Evolutionary conservation across 441 rosid species (phyloP).

Genomic region (Jatropha podagrica): DNA sequence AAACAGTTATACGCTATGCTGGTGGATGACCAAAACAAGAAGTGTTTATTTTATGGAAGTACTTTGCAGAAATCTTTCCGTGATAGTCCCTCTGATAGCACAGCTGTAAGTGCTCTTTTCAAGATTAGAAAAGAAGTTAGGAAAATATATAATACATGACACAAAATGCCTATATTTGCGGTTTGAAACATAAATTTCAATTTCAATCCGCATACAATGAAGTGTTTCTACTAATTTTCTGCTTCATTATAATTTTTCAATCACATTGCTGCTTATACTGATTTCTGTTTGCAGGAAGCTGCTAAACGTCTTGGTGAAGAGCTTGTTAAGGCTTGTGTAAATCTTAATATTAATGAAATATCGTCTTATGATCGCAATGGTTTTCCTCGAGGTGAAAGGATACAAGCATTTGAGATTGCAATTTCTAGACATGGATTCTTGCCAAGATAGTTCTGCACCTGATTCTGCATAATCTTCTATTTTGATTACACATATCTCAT

Average conservation of each 20-base stretch:
- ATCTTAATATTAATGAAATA: constrained; percentile 64
- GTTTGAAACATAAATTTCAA: background rate
- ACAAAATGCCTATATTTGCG: background rate
- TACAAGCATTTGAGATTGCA: constrained; percentile 76
- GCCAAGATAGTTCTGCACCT: constrained; percentile 39
- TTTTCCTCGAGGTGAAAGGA: constrained; percentile 61
- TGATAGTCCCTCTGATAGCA: constrained; percentile 49
- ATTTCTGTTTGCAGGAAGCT: constrained; percentile 53
- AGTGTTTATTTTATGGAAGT: constrained; percentile 72
- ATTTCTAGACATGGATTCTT: constrained; percentile 68
- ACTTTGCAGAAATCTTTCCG: constrained; percentile 79
- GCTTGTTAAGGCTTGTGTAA: constrained; percentile 61
- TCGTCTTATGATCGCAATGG: constrained; percentile 82
- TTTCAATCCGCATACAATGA: background rate
- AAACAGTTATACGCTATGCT: constrained; percentile 87
- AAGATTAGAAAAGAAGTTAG: background rate
- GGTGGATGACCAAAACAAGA: constrained; percentile 81
- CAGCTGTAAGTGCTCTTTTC: constrained; percentile 44
- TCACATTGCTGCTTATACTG: constrained; percentile 7
- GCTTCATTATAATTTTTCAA: background rate
- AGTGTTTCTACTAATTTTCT: background rate
- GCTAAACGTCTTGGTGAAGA: constrained; percentile 78
- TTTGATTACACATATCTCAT: background rate
- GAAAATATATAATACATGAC: background rate
- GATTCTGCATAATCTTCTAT: constrained; percentile 10